Evolutionary conservation across 257 asterid genomes (phyloP).

Genomic region (Rhazya stricta): DNA sequence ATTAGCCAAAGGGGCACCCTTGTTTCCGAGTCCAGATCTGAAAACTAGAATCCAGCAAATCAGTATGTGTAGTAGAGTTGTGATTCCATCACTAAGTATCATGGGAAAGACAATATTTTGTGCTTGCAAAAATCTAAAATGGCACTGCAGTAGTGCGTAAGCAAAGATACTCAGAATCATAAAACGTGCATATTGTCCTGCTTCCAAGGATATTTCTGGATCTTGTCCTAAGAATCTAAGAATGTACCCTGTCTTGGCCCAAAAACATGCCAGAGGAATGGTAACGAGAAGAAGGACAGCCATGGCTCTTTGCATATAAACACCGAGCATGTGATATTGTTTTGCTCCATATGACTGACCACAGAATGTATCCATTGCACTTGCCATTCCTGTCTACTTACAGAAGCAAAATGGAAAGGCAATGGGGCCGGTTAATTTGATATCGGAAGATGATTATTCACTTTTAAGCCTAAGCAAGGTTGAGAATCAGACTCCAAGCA

Average conservation of each 20-base stretch:
- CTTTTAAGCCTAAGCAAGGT: not conserved
- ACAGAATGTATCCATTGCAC: constrained; percentile 62
- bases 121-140: constrained; percentile 51
- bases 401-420: not conserved
- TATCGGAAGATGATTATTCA: not conserved
- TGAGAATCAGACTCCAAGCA: too few species aligned
- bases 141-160: constrained; percentile 55
- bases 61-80: constrained; percentile 45
- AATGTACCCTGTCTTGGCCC: constrained; percentile 60
- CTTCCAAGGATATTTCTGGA: constrained; percentile 51
- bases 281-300: constrained; percentile 43
- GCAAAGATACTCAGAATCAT: constrained; percentile 62
- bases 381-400: constrained; percentile 54
- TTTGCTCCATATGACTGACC: constrained; percentile 67
- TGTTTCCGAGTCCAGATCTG: constrained; percentile 53
- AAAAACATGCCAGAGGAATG: constrained; percentile 46
- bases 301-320: constrained; percentile 71
- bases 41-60: constrained; percentile 55
- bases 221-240: constrained; percentile 51
- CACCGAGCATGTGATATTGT: constrained; percentile 59
- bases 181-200: constrained; percentile 53
- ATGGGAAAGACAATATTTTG: constrained; percentile 64
- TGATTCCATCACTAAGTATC: constrained; percentile 57
- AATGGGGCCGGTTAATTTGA: too few species aligned
- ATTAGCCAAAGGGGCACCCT: constrained; percentile 69